These are phyloP conservation scores for Drechslerella stenobrocha DNA, from an alignment of 2,329 filamentous ascomycete genomes.

Conservation along the genomic window DNA sequence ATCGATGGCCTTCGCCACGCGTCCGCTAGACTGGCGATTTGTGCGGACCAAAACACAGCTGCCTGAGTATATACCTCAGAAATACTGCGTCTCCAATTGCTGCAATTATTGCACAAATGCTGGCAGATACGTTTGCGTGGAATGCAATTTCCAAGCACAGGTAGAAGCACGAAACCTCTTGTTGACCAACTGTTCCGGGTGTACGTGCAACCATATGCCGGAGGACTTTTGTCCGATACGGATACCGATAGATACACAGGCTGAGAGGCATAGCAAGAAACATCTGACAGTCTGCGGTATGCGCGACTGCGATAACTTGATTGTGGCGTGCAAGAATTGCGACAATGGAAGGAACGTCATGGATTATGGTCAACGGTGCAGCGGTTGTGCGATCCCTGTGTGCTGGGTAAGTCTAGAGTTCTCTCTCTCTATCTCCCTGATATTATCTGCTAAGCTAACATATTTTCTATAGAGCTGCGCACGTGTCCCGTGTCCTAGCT, in stretches of 20 bases:
- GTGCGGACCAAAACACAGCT: conserved; percentile 26
- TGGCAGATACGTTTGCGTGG: conserved; percentile 44
- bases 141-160: conserved; percentile 34
- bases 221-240: conserved; percentile 44
- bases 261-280: conserved; percentile 40
- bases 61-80: conserved; percentile 34
- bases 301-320: conserved; percentile 28
- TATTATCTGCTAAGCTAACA: not conserved
- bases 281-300: conserved; percentile 44
- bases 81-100: conserved; percentile 42
- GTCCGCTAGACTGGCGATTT: conserved; percentile 38
- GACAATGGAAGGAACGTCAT: conserved; percentile 43
- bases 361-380: conserved; percentile 44
- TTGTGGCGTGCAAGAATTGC: conserved; percentile 40
- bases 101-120: conserved; percentile 44
- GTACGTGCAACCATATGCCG: conserved; percentile 40
- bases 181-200: conserved; percentile 34
- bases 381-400: conserved; percentile 37
- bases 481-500: conserved; percentile 33
- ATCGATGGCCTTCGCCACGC: conserved; percentile 40
- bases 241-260: conserved; percentile 40
- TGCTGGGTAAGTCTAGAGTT: conserved; percentile 29
- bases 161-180: conserved; percentile 26
- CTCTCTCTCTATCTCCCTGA: not conserved
- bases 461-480: conserved; percentile 25